phyloP scores from a whole-genome alignment of 1,139 yeast genomes.

The Taphrina sp. region DNA sequence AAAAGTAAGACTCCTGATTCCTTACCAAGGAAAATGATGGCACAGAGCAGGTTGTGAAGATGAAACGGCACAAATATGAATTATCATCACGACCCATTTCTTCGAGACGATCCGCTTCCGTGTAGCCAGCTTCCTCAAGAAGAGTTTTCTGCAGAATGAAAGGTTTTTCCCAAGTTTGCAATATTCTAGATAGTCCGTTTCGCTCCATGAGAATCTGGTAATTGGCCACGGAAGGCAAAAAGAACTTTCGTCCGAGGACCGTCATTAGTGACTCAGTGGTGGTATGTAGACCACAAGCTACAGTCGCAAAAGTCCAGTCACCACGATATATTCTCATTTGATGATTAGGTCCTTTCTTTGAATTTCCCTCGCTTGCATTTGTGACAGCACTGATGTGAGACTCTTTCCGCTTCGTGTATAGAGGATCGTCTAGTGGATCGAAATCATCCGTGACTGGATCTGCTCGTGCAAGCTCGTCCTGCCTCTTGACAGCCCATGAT shows the following conservation, averaged over 20 bases:
- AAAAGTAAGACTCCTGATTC: not conserved
- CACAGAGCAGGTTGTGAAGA: conserved; percentile 37
- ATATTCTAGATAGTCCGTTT: conserved; percentile 73
- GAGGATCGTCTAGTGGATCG: conserved; percentile 25
- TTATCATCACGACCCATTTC: conserved; percentile 86
- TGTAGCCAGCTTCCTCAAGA: conserved; percentile 74
- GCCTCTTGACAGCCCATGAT: conserved; percentile 36
- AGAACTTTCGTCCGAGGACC: conserved; percentile 71
- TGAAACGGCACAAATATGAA: conserved; percentile 77
- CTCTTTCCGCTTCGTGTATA: not conserved
- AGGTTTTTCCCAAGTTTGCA: conserved; percentile 74
- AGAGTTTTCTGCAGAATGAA: conserved; percentile 72
- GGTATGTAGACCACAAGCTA: conserved; percentile 70
- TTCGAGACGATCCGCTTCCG: conserved; percentile 68
- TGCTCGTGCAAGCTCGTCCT: conserved; percentile 24
- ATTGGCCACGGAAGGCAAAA: conserved; percentile 65
- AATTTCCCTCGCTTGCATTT: not conserved
- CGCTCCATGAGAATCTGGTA: conserved; percentile 76
- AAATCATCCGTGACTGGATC: conserved; percentile 10
- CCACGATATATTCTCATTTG: conserved; percentile 70
- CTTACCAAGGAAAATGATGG: conserved; percentile 29
- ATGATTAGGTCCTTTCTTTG: conserved; percentile 40
- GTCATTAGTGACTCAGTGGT: conserved; percentile 72
- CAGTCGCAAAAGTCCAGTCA: conserved; percentile 79
- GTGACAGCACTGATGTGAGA: not conserved